phyloP scores from a whole-genome alignment of 345 rosid species.

The Gossypium herbaceum region DNA sequence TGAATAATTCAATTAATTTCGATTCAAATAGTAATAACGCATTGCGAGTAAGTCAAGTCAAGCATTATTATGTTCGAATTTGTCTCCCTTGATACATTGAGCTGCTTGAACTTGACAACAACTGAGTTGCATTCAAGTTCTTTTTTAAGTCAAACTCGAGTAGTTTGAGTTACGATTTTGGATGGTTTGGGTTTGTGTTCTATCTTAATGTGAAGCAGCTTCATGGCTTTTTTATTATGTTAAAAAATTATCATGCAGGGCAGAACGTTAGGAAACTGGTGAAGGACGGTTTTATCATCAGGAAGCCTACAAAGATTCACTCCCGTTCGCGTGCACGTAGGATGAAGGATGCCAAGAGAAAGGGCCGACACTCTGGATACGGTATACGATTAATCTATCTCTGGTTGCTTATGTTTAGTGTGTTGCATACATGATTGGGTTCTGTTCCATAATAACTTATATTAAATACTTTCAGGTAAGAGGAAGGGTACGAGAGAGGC shows the following conservation, averaged over 20 bases:
- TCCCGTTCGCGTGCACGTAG: conserved; percentile 69
- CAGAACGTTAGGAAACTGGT: conserved; percentile 73
- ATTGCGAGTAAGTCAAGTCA: too few species aligned
- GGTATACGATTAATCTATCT: conserved; percentile 33
- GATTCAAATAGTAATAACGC: too few species aligned
- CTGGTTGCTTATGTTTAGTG: neutral
- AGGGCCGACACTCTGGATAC: conserved; percentile 77
- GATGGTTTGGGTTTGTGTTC: neutral
- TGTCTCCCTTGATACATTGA: too few species aligned
- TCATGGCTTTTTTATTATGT: neutral
- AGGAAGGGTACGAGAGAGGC: conserved; percentile 77
- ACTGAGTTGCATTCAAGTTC: too few species aligned
- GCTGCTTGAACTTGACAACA: too few species aligned
- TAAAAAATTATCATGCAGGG: conserved; percentile 33
- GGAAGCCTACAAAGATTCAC: conserved; percentile 76
- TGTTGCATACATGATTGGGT: neutral
- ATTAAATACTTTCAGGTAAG: conserved; percentile 43
- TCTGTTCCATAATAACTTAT: neutral
- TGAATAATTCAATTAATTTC: too few species aligned
- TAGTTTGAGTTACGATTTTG: neutral
- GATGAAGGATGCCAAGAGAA: conserved; percentile 68
- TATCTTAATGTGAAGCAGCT: neutral
- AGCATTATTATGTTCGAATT: too few species aligned
- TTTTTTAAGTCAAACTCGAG: neutral
- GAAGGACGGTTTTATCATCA: conserved; percentile 68